Conservation (phyloP, 306 rosid species). For the Calophaca sinica region DNA sequence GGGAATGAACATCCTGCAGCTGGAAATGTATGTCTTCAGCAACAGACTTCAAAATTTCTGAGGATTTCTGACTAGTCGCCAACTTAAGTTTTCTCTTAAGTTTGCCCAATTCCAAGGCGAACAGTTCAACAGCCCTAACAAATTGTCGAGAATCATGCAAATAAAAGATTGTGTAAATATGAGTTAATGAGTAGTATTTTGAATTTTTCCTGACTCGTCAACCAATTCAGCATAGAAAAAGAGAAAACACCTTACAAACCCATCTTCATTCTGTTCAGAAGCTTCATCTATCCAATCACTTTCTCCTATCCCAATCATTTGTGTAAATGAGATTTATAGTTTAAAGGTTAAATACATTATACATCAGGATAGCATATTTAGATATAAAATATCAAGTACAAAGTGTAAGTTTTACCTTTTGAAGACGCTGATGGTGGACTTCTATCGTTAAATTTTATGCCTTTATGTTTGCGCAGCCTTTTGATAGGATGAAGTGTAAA, state of each 20-base stretch:
- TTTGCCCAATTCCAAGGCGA: constrained; percentile 69
- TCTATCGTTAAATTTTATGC: constrained; percentile 51
- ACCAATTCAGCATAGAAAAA: constrained; percentile 32
- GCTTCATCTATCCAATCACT: constrained; percentile 61
- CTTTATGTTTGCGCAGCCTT: constrained; percentile 56
- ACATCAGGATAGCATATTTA: constrained; percentile 29
- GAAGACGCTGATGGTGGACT: constrained; percentile 55
- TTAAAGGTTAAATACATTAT: constrained; percentile 27
- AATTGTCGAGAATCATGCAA: constrained; percentile 42
- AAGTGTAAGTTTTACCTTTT: constrained; percentile 52
- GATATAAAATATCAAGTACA: constrained; percentile 37
- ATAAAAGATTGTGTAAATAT: constrained; percentile 21
- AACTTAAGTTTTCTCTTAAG: constrained; percentile 74
- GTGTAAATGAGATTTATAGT: constrained; percentile 19
- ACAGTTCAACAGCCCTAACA: constrained; percentile 80
- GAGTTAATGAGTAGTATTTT: background rate
- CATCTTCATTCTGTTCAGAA: constrained; percentile 68
- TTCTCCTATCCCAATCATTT: constrained; percentile 63
- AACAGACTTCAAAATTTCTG: constrained; percentile 77
- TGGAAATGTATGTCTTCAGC: constrained; percentile 70
- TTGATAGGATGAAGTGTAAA: constrained; percentile 57
- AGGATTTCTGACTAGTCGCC: constrained; percentile 65
- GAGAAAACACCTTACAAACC: constrained; percentile 69
- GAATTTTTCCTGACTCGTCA: constrained; percentile 22
- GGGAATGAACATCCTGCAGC: constrained; percentile 80